Evolutionary conservation across 1,284 basidiomycete genomes (phyloP).

Genomic region (Cutaneotrichosporon sp.): DNA sequence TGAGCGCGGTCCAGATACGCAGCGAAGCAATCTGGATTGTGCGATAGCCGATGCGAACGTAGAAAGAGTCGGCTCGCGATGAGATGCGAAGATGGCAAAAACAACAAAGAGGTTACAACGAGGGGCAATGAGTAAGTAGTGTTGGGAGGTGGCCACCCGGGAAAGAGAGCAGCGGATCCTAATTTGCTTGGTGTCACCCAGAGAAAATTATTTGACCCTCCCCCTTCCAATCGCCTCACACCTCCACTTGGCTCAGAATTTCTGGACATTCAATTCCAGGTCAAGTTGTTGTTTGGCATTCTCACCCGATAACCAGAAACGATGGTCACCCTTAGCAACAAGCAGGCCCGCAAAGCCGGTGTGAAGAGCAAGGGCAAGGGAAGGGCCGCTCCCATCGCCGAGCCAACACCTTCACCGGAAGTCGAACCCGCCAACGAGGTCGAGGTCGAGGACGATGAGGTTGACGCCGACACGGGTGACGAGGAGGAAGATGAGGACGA

Average conservation of each 20-base stretch:
- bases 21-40: conserved; percentile 8
- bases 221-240: too few species aligned
- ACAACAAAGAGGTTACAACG: background rate
- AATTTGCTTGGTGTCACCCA: too few species aligned
- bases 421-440: conserved; percentile 1
- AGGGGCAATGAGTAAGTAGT: background rate
- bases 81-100: background rate
- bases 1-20: conserved; percentile 4
- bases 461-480: too few species aligned
- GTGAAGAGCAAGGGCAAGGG: conserved; percentile 23
- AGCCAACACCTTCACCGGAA: conserved; percentile 9
- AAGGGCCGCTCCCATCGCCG: conserved; percentile 14
- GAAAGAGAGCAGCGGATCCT: too few species aligned
- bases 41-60: background rate
- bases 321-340: conserved; percentile 38
- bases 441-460: conserved; percentile 19
- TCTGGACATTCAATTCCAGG: too few species aligned
- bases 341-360: conserved; percentile 26
- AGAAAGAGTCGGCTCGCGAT: background rate
- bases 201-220: too few species aligned
- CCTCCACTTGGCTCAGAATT: conserved; percentile 7
- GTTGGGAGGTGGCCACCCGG: background rate
- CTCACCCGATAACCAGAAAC: conserved; percentile 6
- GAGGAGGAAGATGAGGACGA: conserved; percentile 53
- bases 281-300: background rate